These are phyloP conservation scores for Cordyceps cicadae DNA, from an alignment of 2,329 filamentous ascomycete genomes.

Conservation along the genomic window DNA sequence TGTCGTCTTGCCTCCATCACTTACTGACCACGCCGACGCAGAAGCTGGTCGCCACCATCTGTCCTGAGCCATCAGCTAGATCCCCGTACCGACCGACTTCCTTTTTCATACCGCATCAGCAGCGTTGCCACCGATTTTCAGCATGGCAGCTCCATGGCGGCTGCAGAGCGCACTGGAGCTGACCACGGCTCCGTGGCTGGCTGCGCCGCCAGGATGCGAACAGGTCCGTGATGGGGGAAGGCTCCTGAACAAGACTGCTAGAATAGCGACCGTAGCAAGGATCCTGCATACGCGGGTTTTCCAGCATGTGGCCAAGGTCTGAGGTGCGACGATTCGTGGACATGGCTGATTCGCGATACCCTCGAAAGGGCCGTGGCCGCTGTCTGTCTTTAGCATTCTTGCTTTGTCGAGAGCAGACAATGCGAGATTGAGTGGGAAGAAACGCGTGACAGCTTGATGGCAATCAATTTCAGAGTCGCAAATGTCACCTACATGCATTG, in stretches of 20 bases:
- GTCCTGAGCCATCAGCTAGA: not conserved
- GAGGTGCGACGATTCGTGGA: not conserved
- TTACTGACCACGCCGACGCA: not conserved
- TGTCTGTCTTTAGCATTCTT: not conserved
- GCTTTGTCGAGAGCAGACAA: not conserved
- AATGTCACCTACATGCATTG: not conserved
- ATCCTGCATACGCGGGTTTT: not conserved
- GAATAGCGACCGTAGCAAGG: not conserved
- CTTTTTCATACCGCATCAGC: conserved; percentile 56
- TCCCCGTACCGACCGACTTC: too few species aligned
- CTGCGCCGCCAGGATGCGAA: not conserved
- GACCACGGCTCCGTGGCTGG: conserved; percentile 47
- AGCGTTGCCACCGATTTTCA: conserved; percentile 55
- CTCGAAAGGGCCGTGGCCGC: not conserved
- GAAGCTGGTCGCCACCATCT: not conserved
- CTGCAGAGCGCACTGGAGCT: conserved; percentile 53
- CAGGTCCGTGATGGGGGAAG: not conserved
- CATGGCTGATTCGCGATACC: not conserved
- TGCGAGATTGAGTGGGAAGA: not conserved
- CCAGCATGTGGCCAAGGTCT: not conserved
- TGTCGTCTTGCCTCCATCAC: conserved; percentile 22
- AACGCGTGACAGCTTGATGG: too few species aligned
- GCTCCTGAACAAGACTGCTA: not conserved
- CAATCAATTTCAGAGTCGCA: too few species aligned
- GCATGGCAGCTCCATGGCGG: conserved; percentile 46